These are phyloP conservation scores for Zanthoxylum bungeanum DNA, from an alignment of 345 rosid species.

Conservation along the genomic window DNA sequence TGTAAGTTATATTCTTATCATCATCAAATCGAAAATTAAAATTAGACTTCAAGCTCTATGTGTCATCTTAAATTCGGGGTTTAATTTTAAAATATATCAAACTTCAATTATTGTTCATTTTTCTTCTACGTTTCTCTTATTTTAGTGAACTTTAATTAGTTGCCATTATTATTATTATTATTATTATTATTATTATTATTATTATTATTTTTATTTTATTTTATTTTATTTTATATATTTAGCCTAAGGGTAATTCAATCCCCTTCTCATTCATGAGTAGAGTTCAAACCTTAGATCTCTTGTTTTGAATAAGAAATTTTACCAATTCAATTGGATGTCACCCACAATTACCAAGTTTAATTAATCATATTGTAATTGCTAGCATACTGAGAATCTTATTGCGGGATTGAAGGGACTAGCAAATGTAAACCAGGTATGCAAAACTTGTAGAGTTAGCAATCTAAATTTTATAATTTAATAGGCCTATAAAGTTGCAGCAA, in stretches of 20 bases:
- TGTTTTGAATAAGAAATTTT: too few species aligned
- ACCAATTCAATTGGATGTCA: too few species aligned
- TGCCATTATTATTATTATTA: too few species aligned
- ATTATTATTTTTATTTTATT: too few species aligned
- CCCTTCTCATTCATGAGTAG: too few species aligned
- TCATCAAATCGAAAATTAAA: constrained; percentile 2
- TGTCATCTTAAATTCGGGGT: background rate
- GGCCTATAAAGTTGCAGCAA: background rate
- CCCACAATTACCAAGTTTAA: background rate
- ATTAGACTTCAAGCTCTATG: constrained; percentile 1
- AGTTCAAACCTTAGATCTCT: too few species aligned
- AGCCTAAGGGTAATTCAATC: too few species aligned
- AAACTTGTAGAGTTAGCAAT: background rate
- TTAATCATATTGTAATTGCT: background rate
- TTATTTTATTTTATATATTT: too few species aligned
- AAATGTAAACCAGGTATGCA: background rate
- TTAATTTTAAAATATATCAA: background rate
- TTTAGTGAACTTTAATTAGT: background rate
- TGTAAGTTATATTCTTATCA: background rate
- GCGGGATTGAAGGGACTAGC: background rate
- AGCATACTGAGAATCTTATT: background rate
- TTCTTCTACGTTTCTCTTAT: background rate
- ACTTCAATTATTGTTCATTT: background rate
- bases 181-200: too few species aligned
- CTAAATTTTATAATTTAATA: background rate